phyloP scores from a whole-genome alignment of 225 moss, liverwort and hornwort genomes.

The Lunularia cruciata region DNA sequence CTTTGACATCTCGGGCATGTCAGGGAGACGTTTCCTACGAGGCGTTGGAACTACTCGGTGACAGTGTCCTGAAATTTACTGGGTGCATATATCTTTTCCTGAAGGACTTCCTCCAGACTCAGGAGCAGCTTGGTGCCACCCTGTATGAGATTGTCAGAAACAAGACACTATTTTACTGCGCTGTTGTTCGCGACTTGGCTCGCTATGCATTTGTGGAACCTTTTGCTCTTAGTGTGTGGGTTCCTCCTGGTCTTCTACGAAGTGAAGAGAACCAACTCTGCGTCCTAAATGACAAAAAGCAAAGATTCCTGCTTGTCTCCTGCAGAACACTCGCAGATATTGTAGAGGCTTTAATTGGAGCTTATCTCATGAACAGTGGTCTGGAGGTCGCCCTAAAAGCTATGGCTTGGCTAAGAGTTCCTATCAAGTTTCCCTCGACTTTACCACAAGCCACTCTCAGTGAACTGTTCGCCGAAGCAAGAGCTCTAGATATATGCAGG shows the following conservation, averaged over 20 bases:
- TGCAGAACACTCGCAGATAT: constrained; percentile 73
- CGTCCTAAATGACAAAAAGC: constrained; percentile 43
- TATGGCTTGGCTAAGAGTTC: constrained; percentile 69
- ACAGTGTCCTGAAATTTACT: constrained; percentile 71
- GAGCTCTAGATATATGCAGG: constrained; percentile 19
- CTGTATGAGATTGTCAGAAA: constrained; percentile 71
- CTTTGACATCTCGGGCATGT: constrained; percentile 73
- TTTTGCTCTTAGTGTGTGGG: constrained; percentile 60
- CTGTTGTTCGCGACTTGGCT: constrained; percentile 48
- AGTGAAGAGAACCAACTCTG: constrained; percentile 30
- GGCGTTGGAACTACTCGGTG: constrained; percentile 72
- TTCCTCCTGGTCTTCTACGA: constrained; percentile 53
- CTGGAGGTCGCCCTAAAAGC: constrained; percentile 53
- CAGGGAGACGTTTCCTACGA: constrained; percentile 67
- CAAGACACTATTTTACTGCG: constrained; percentile 60
- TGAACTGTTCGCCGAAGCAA: constrained; percentile 27
- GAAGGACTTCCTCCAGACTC: constrained; percentile 42
- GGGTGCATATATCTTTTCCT: constrained; percentile 55
- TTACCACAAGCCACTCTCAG: constrained; percentile 31
- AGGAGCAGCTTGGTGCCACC: constrained; percentile 51
- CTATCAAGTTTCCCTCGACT: constrained; percentile 54
- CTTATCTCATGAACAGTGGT: constrained; percentile 53
- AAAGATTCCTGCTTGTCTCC: constrained; percentile 58
- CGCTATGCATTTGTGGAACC: constrained; percentile 67
- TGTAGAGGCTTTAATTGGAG: constrained; percentile 75